Conservation (phyloP, 306 rosid species). For the Fragaria nilgerrensis region DNA sequence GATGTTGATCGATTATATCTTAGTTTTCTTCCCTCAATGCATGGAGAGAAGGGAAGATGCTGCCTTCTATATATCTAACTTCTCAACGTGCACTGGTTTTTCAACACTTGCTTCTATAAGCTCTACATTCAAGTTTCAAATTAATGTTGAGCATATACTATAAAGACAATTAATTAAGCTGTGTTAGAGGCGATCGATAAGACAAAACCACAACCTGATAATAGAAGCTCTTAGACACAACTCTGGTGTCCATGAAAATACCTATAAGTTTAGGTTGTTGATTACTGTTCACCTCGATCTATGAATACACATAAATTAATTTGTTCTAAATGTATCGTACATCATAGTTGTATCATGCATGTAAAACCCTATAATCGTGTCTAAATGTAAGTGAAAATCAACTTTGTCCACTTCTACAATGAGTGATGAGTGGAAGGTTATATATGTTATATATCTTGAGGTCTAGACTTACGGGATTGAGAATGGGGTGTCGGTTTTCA, state of each 20-base stretch:
- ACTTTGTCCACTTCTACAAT: background rate
- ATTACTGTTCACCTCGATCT: background rate
- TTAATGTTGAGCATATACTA: background rate
- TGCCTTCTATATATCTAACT: background rate
- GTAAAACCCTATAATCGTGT: background rate
- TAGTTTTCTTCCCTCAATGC: slow-evolving; percentile 16
- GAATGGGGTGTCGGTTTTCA: background rate
- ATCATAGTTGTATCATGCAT: background rate
- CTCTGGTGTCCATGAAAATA: background rate
- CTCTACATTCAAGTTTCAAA: background rate
- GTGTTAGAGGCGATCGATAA: too few relatives aligned
- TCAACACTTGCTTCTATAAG: background rate
- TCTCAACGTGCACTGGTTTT: slow-evolving; percentile 5
- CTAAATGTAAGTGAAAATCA: background rate
- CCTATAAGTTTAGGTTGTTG: background rate
- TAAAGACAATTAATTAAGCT: background rate
- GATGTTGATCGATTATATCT: background rate
- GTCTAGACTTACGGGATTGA: background rate
- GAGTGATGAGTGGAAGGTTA: background rate
- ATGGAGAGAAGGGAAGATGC: slow-evolving; percentile 11
- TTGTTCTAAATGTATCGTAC: background rate
- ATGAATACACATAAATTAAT: background rate
- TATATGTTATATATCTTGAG: background rate
- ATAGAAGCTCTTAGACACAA: background rate
- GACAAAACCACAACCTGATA: background rate